Evolutionary conservation across 257 asterid species (phyloP).

Genomic region (Scutellaria galericulata): DNA sequence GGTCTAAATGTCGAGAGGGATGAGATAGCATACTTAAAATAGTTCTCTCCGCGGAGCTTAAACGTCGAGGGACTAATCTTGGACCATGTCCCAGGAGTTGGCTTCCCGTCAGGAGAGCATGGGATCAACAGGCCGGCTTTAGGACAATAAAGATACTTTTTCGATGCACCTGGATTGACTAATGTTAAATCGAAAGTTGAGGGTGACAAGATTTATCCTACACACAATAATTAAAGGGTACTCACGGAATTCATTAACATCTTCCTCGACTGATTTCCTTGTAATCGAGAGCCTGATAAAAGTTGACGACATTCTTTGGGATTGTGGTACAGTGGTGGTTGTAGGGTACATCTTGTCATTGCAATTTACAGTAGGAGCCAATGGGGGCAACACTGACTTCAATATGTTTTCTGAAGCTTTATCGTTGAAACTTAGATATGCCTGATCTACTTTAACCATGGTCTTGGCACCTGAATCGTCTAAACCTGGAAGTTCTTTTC

Average conservation of each 20-base stretch:
- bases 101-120: constrained; percentile 62
- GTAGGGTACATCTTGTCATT: constrained; percentile 61
- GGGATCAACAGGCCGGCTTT: constrained; percentile 75
- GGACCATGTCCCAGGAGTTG: constrained; percentile 73
- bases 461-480: constrained; percentile 51
- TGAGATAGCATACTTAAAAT: constrained; percentile 55
- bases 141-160: constrained; percentile 69
- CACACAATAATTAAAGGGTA: constrained; percentile 16
- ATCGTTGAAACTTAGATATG: constrained; percentile 64
- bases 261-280: constrained; percentile 71
- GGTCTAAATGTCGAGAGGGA: background rate
- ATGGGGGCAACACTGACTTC: constrained; percentile 67
- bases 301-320: constrained; percentile 69
- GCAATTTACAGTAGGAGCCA: constrained; percentile 73
- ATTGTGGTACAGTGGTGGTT: constrained; percentile 42
- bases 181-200: constrained; percentile 7
- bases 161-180: constrained; percentile 56
- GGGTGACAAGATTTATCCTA: background rate
- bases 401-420: constrained; percentile 51
- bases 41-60: constrained; percentile 76
- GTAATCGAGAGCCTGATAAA: constrained; percentile 80
- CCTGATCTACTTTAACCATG: constrained; percentile 54
- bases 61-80: constrained; percentile 69
- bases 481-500: constrained; percentile 45
- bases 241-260: constrained; percentile 57